Evolutionary conservation across 139 green algal species (phyloP), one percentile per base, ranked within the genome.

Genomic region (Asterochloris sp.): DNA sequence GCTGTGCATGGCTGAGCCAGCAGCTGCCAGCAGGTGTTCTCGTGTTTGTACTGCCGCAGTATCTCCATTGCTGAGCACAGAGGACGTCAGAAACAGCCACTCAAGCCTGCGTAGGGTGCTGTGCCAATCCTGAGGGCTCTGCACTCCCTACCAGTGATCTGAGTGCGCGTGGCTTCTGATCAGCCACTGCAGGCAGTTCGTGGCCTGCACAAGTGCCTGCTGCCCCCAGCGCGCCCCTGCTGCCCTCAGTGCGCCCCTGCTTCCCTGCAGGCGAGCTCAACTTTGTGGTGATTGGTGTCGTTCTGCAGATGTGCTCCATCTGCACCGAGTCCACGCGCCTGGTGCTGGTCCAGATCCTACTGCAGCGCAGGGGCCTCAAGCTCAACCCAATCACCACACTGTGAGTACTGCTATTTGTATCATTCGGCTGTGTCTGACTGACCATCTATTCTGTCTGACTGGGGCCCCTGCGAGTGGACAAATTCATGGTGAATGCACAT

Each of bases 361-460:
- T 97, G 47, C 90, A 95, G 83, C 73, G 82, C 23, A 85, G 87
- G 12, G 95, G 94, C 47, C 89, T 98, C 60, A 95, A 92, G 74
- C 82, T 98, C 10, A 98, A 98, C 88, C 92, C 94, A 67, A 95
- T 98, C 82, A 95, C 91, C 62, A 96, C 92, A 26, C 86, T 98
- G 26, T 96, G 38, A 54, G 38, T 2, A 6, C 38, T 54, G 96
- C 86, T n/a, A n/a, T n/a, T n/a, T n/a, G n/a, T n/a, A n/a, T n/a
- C n/a, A n/a, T n/a, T n/a, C n/a, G n/a, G n/a, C n/a, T n/a, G n/a
- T n/a, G n/a, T n/a, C n/a, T n/a, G n/a, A n/a, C n/a, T n/a, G n/a
- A n/a, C n/a, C n/a, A n/a, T 91, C 95, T 83, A 88, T 97, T 24
- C 87, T 92, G 14, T 92, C 93, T 73, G 66, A 6, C 38, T 54